These are phyloP conservation scores for Inonotus obliquus DNA, from an alignment of 1,284 basidiomycete species.

Conservation along the genomic window DNA sequence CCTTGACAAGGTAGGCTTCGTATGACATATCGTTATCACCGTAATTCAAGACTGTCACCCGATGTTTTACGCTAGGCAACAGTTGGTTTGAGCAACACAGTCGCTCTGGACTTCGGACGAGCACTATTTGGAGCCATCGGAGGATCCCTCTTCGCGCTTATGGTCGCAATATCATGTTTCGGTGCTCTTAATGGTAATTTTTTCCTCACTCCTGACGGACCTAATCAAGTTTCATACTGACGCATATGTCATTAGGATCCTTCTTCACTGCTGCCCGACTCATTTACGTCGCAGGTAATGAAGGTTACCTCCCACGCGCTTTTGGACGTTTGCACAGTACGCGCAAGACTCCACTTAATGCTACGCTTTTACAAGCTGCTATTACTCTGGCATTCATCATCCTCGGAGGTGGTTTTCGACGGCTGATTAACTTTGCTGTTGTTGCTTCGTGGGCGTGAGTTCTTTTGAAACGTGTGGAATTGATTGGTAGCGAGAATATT, in stretches of 20 bases:
- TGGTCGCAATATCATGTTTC: conserved; percentile 94
- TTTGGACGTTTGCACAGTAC: conserved; percentile 74
- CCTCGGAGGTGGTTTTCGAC: conserved; percentile 84
- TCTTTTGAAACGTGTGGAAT: not conserved
- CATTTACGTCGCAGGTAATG: conserved; percentile 85
- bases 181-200: conserved; percentile 81
- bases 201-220: not conserved
- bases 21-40: not conserved
- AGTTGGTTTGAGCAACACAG: conserved; percentile 83
- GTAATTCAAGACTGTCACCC: not conserved
- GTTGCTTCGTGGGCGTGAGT: conserved; percentile 74
- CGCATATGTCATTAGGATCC: conserved; percentile 41
- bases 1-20: conserved; percentile 64
- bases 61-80: conserved; percentile 36
- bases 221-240: not conserved
- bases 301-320: conserved; percentile 80
- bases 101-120: conserved; percentile 92
- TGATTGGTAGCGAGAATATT: not conserved
- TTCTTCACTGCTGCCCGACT: conserved; percentile 83
- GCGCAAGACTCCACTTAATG: conserved; percentile 82
- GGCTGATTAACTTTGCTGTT: conserved; percentile 84
- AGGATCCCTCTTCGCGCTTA: conserved; percentile 80
- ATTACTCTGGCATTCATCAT: conserved; percentile 77
- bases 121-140: conserved; percentile 83
- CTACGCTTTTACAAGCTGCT: conserved; percentile 70